phyloP scores from a whole-genome alignment of 768 basidiomycete species.

The Hygrocybe punicea region DNA sequence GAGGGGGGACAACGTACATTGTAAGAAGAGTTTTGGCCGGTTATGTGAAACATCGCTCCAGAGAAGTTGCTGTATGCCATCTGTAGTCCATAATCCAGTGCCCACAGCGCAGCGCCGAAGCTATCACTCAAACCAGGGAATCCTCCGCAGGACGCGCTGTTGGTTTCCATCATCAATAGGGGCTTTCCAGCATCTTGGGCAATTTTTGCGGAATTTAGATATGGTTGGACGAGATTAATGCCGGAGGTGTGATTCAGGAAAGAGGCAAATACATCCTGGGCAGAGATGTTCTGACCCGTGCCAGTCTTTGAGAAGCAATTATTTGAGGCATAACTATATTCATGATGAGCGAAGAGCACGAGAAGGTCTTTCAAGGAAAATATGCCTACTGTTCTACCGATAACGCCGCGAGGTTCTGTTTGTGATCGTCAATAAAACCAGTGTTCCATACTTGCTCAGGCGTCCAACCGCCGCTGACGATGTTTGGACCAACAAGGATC shows the following conservation, averaged over 20 bases:
- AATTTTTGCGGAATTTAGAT: slow-evolving; percentile 46
- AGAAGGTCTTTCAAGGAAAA: neutral
- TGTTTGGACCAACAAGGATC: slow-evolving; percentile 59
- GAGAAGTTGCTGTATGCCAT: slow-evolving; percentile 59
- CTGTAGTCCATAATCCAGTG: slow-evolving; percentile 58
- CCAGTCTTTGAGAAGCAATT: slow-evolving; percentile 57
- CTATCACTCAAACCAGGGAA: slow-evolving; percentile 60
- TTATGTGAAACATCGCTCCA: slow-evolving; percentile 54
- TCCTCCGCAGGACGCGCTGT: slow-evolving; percentile 67
- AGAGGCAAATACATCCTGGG: slow-evolving; percentile 46
- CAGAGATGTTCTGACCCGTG: slow-evolving; percentile 35
- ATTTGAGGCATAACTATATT: slow-evolving; percentile 48
- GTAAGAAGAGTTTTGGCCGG: slow-evolving; percentile 66
- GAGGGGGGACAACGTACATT: slow-evolving; percentile 45
- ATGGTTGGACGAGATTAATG: slow-evolving; percentile 47
- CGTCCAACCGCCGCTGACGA: slow-evolving; percentile 54
- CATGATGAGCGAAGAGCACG: neutral
- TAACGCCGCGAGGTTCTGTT: slow-evolving; percentile 41
- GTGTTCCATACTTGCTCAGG: slow-evolving; percentile 49
- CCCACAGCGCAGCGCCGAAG: slow-evolving; percentile 66
- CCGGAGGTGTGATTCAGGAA: slow-evolving; percentile 63
- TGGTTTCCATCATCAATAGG: slow-evolving; percentile 69
- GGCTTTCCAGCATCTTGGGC: slow-evolving; percentile 45
- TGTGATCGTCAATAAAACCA: slow-evolving; percentile 45
- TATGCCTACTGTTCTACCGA: slow-evolving; percentile 55